Conservation (phyloP, 306 rosid species). For the Quercus rubra region DNA sequence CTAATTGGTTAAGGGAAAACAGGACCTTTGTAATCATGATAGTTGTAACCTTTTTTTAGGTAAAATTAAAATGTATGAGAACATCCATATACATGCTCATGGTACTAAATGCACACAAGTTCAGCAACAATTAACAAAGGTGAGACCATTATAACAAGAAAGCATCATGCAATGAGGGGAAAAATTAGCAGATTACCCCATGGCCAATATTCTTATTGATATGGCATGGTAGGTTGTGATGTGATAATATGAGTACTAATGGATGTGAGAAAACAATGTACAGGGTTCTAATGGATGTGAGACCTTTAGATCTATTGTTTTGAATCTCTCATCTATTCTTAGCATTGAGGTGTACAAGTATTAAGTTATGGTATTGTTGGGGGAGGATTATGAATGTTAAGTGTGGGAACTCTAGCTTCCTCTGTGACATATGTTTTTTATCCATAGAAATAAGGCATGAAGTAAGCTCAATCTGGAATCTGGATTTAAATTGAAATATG, state of each 20-base stretch:
- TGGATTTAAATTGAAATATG: neutral
- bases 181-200: neutral
- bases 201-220: neutral
- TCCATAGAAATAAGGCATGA: neutral
- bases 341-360: neutral
- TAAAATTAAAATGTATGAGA: too few species aligned
- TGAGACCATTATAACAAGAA: too few species aligned
- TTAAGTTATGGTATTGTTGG: neutral
- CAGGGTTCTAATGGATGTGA: neutral
- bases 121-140: too few species aligned
- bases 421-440: neutral
- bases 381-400: neutral
- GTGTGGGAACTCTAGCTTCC: neutral
- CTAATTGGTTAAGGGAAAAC: too few species aligned
- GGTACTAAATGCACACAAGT: too few species aligned
- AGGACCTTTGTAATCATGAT: too few species aligned
- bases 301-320: neutral
- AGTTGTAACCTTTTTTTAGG: too few species aligned
- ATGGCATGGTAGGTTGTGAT: neutral
- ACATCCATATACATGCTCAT: too few species aligned
- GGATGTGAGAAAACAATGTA: neutral
- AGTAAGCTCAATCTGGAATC: neutral
- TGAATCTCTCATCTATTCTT: neutral
- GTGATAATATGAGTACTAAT: neutral
- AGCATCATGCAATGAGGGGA: neutral